Percentiles rank a stretch among this genome's conserved stretches.
Evolutionary conservation across 2,329 filamentous ascomycete species (phyloP).

Genomic region (Shiraia sp.): DNA sequence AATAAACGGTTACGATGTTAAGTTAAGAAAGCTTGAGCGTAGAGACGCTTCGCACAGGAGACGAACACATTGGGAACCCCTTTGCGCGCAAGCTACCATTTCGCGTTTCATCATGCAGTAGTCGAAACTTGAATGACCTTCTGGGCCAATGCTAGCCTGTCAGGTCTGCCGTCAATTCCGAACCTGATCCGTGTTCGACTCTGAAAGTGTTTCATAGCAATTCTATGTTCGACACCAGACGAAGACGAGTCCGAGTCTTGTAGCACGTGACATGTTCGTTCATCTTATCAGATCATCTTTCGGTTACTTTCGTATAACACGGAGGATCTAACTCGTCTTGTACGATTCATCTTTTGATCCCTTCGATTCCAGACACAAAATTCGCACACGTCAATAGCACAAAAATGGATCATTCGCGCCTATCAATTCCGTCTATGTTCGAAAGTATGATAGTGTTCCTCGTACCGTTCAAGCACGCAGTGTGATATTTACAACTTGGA

Average conservation of each 20-base stretch:
- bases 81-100: too few species aligned
- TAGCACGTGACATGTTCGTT: slow-evolving; percentile 9
- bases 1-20: too few species aligned
- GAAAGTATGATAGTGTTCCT: neutral
- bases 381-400: slow-evolving; percentile 11
- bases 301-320: slow-evolving; percentile 3
- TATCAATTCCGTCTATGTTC: neutral
- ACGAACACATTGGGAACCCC: too few species aligned
- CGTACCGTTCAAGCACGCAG: neutral
- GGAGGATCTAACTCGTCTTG: slow-evolving; percentile 23
- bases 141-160: too few species aligned
- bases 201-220: slow-evolving; percentile 15
- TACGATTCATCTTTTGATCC: too few species aligned
- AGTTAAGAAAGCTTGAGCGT: too few species aligned
- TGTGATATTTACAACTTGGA: slow-evolving; percentile 40
- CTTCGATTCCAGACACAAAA: too few species aligned
- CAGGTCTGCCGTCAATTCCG: slow-evolving; percentile 21
- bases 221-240: too few species aligned
- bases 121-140: slow-evolving; percentile 25
- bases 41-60: too few species aligned
- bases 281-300: slow-evolving; percentile 35
- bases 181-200: slow-evolving; percentile 4
- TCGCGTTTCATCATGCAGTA: slow-evolving; percentile 17
- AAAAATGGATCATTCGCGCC: neutral
- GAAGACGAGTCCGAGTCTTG: too few species aligned